Percentiles rank a stretch among this genome's conserved stretches.
Evolutionary conservation across 495 filamentous ascomycete genomes (phyloP).

Genomic region (Penicillium daleae): DNA sequence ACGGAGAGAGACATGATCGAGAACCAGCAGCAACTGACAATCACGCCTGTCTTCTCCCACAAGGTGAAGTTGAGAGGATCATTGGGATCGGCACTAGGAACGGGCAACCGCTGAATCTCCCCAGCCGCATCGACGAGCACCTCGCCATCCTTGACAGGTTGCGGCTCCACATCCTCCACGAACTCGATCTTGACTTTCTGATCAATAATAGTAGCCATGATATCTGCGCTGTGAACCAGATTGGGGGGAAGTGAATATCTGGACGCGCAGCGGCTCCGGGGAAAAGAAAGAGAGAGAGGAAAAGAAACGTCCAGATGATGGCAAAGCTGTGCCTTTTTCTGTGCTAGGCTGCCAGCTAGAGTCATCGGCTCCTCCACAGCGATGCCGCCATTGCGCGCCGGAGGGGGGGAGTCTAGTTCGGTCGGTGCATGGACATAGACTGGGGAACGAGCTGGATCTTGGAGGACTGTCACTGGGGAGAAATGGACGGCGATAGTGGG

Average conservation of each 20-base stretch:
- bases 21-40: conserved; percentile 44
- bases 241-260: background rate
- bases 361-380: background rate
- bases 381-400: background rate
- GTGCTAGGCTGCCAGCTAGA: background rate
- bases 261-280: conserved; percentile 11
- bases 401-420: background rate
- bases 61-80: conserved; percentile 40
- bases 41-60: conserved; percentile 38
- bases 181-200: conserved; percentile 30
- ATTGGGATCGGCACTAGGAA: conserved; percentile 41
- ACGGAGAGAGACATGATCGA: conserved; percentile 41
- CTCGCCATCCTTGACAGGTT: conserved; percentile 7
- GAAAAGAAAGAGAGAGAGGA: background rate
- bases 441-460: background rate
- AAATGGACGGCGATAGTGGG: background rate
- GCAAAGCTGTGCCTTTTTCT: background rate
- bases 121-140: conserved; percentile 31
- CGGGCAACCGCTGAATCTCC: conserved; percentile 31
- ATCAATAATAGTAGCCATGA: conserved; percentile 11
- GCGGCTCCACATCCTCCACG: conserved; percentile 25
- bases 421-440: background rate
- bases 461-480: background rate
- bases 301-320: background rate
- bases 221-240: background rate